phyloP scores from a whole-genome alignment of 495 filamentous ascomycete genomes.

The Penicillium angulare region DNA sequence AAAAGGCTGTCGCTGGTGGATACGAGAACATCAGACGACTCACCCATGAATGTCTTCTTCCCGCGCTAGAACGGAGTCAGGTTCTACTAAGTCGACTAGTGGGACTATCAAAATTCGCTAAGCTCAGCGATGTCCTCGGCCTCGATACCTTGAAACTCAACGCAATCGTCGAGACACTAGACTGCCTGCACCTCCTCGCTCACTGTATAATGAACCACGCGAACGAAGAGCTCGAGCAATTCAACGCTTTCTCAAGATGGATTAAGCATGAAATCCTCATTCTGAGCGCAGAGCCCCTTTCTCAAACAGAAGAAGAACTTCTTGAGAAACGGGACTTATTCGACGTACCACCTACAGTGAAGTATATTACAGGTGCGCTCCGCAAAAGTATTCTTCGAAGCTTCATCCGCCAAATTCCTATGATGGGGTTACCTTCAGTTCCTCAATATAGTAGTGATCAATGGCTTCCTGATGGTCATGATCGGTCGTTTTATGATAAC shows the following conservation, averaged over 20 bases:
- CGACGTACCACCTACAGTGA: conserved; percentile 46
- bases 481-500: conserved; percentile 46
- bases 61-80: conserved; percentile 77
- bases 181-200: conserved; percentile 68
- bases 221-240: conserved; percentile 76
- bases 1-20: conserved; percentile 75
- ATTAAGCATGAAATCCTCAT: conserved; percentile 79
- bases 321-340: conserved; percentile 45
- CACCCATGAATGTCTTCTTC: conserved; percentile 82
- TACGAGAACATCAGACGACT: conserved; percentile 75
- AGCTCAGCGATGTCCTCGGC: conserved; percentile 62
- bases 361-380: conserved; percentile 53
- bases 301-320: conserved; percentile 45
- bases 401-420: conserved; percentile 45
- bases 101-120: conserved; percentile 81
- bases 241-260: conserved; percentile 79
- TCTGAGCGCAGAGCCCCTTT: conserved; percentile 43
- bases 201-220: conserved; percentile 70
- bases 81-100: conserved; percentile 81
- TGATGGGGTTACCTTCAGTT: conserved; percentile 33
- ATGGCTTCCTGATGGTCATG: conserved; percentile 40
- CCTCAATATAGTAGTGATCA: conserved; percentile 27
- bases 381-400: conserved; percentile 44
- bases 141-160: conserved; percentile 60
- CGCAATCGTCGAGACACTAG: conserved; percentile 64